Evolutionary conservation across 495 filamentous ascomycete genomes (phyloP).

Genomic region (Aspergillus sclerotioniger): DNA sequence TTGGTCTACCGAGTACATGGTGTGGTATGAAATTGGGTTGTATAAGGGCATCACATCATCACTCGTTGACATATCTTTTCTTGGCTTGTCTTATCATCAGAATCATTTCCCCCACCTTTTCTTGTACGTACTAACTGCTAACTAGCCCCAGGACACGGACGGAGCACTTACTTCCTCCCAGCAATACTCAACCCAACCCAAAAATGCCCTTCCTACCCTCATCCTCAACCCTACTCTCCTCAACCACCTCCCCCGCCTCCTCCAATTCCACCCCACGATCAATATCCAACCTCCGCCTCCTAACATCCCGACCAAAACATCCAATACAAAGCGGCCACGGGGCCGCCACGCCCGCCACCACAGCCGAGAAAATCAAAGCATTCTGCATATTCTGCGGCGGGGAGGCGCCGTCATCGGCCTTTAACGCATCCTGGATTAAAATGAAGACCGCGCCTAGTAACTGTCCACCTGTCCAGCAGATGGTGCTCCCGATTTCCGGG

Average conservation of each 20-base stretch:
- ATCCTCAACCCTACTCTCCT: not conserved
- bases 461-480: conserved; percentile 78
- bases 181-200: not conserved
- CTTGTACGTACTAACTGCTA: no score
- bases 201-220: not conserved
- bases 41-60: not conserved
- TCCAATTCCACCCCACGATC: conserved; percentile 43
- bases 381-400: conserved; percentile 70
- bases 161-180: not conserved
- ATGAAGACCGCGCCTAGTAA: conserved; percentile 78
- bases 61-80: no score
- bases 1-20: not conserved
- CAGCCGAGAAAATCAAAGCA: conserved; percentile 76
- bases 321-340: conserved; percentile 69
- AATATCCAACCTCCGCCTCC: conserved; percentile 55
- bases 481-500: conserved; percentile 80
- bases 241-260: not conserved
- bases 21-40: not conserved
- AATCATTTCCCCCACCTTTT: no score
- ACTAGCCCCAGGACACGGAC: no score
- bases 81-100: no score
- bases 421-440: conserved; percentile 75
- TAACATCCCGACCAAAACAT: conserved; percentile 55
- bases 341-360: conserved; percentile 61
- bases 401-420: conserved; percentile 50